Conservation (phyloP, 306 rosid genomes). For the Vigna angularis region DNA sequence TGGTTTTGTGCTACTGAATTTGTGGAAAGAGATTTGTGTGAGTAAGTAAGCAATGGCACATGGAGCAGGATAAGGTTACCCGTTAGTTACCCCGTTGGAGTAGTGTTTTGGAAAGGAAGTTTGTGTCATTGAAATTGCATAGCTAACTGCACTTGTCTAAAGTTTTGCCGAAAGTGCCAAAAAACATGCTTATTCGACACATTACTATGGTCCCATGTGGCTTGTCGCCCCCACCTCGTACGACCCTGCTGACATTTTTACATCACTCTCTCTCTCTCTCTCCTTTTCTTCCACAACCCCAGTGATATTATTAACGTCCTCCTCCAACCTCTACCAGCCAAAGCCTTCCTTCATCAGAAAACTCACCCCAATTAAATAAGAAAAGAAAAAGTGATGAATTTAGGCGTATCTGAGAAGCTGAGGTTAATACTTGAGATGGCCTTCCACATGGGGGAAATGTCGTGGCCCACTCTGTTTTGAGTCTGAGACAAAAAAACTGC, state of each 20-base stretch:
- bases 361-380: background rate
- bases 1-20: background rate
- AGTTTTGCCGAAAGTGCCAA: slow-evolving; percentile 57
- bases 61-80: slow-evolving; percentile 1
- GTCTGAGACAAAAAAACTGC: slow-evolving; percentile 35
- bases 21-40: background rate
- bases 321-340: slow-evolving; percentile 3
- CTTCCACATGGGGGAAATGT: slow-evolving; percentile 39
- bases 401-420: background rate
- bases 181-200: slow-evolving; percentile 43
- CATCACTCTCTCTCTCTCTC: slow-evolving; percentile 17
- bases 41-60: background rate
- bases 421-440: slow-evolving; percentile 33
- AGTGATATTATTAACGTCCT: background rate
- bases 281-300: background rate
- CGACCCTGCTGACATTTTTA: slow-evolving; percentile 20
- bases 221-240: slow-evolving; percentile 58
- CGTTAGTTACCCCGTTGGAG: background rate
- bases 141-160: slow-evolving; percentile 40
- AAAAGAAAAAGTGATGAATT: background rate
- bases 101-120: slow-evolving; percentile 6
- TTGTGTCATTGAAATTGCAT: slow-evolving; percentile 19
- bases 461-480: slow-evolving; percentile 20
- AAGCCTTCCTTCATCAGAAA: background rate
- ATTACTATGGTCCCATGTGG: slow-evolving; percentile 58